phyloP scores from a whole-genome alignment of 2,329 filamentous ascomycete species.

The Paracorniculantispora psalliotae region DNA sequence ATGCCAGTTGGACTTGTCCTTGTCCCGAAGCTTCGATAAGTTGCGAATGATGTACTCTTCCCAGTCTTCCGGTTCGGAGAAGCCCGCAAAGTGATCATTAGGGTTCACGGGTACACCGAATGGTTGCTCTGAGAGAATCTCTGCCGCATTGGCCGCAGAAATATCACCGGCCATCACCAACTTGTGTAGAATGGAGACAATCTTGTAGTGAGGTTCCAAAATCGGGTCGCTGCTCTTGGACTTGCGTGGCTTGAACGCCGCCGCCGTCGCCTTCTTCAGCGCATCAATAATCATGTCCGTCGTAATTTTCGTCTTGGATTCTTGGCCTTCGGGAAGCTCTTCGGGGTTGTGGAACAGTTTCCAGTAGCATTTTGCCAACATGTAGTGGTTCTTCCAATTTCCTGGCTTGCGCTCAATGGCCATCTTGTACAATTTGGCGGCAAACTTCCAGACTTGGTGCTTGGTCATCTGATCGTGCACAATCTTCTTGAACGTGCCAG shows the following conservation, averaged over 20 bases:
- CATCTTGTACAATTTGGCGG: slow-evolving; percentile 50
- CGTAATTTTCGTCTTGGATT: slow-evolving; percentile 29
- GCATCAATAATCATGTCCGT: slow-evolving; percentile 40
- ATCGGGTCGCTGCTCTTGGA: slow-evolving; percentile 66
- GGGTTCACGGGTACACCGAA: slow-evolving; percentile 37
- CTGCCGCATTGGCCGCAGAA: slow-evolving; percentile 41
- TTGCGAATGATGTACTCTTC: slow-evolving; percentile 50
- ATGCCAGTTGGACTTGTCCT: slow-evolving; percentile 93
- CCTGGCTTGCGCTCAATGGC: slow-evolving; percentile 49
- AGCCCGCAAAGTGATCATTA: slow-evolving; percentile 31
- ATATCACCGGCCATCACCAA: slow-evolving; percentile 57
- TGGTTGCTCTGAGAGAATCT: slow-evolving; percentile 52
- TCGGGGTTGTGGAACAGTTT: slow-evolving; percentile 54
- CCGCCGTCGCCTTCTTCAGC: slow-evolving; percentile 47
- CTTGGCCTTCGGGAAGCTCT: slow-evolving; percentile 40
- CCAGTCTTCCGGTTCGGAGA: slow-evolving; percentile 52
- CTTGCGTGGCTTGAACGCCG: slow-evolving; percentile 48
- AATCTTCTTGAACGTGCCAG: slow-evolving; percentile 47
- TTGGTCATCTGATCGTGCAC: slow-evolving; percentile 53
- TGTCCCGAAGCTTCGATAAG: slow-evolving; percentile 51
- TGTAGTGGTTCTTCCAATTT: slow-evolving; percentile 57
- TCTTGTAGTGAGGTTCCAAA: slow-evolving; percentile 89
- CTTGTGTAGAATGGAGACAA: slow-evolving; percentile 77
- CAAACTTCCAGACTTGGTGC: slow-evolving; percentile 59
- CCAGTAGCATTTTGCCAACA: slow-evolving; percentile 59